A percentile compares a stretch with the other conserved stretches of the same genome.
Conservation (phyloP, 2,329 filamentous ascomycete genomes). For the Paraconiothyrium sp. region DNA sequence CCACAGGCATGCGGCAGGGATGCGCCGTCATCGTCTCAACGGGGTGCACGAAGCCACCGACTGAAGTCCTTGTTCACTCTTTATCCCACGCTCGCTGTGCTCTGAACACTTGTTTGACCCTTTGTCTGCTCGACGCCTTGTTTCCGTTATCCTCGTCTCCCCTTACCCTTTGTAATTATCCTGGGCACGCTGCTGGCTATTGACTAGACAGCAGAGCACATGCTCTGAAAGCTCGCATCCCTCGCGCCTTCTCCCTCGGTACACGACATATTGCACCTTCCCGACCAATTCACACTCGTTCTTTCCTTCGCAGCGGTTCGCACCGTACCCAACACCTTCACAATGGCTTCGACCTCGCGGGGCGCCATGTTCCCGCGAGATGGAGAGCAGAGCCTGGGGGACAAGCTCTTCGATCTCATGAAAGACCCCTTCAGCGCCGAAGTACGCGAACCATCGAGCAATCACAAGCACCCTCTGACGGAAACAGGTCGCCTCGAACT, state of each 20-base stretch:
- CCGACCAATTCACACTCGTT: slow-evolving; percentile 16
- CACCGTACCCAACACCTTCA: slow-evolving; percentile 16
- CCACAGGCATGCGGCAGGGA: slow-evolving; percentile 9
- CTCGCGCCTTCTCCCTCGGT: slow-evolving; percentile 19
- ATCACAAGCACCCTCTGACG: slow-evolving; percentile 25
- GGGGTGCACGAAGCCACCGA: slow-evolving; percentile 6
- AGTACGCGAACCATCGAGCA: slow-evolving; percentile 24
- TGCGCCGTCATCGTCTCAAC: slow-evolving; percentile 13
- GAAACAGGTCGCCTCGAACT: slow-evolving; percentile 63
- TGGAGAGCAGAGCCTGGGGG: slow-evolving; percentile 37
- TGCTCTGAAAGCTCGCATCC: slow-evolving; percentile 11
- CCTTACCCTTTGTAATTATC: slow-evolving; percentile 3
- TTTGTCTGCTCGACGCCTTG: slow-evolving; percentile 11
- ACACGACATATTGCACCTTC: slow-evolving; percentile 8
- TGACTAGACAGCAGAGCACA: slow-evolving; percentile 11
- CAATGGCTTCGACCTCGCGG: slow-evolving; percentile 31
- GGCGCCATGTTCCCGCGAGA: slow-evolving; percentile 35
- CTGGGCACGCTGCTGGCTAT: slow-evolving; percentile 4
- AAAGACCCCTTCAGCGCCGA: slow-evolving; percentile 37
- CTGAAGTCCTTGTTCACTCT: slow-evolving; percentile 15
- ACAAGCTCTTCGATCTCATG: slow-evolving; percentile 45
- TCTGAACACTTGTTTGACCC: slow-evolving; percentile 14
- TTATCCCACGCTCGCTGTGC: slow-evolving; percentile 16
- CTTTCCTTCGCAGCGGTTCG: neutral
- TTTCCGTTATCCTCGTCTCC: neutral